Evolutionary conservation across 2,329 filamentous ascomycete species (phyloP), one percentile per base, ranked within the genome.

Genomic region (Metarhizium robertsii): DNA sequence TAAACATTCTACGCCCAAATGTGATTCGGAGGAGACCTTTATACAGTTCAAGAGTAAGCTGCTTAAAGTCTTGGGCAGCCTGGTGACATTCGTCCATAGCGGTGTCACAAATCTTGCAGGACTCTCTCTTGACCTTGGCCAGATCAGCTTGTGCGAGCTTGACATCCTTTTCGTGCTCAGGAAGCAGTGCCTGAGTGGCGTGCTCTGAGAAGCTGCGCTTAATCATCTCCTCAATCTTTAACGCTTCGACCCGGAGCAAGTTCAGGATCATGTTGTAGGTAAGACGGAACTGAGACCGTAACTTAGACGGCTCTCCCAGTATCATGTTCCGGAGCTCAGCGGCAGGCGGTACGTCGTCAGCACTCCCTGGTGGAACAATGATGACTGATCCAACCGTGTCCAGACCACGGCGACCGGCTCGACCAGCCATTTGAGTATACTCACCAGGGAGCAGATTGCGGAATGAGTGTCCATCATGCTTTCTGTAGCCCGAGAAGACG

Each of bases 201-300:
- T 99, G 94, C 70, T 99, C 94, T 53, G 92, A 96, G 77, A 99
- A 99, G 69, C 92, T 96, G 61, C 94, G 87, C 79, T 99, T 99
- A 76, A 99, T 99, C 94, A 99, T 99, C 72, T 99, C 94, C 69
- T 99, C 94, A 63, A 99, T 97, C 75, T 96, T 97, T 61, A 99
- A 74, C 2, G 94, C 94, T 70, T 99, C 94, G 2, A 99, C 94
- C 40, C 94, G 87, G 51, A 99, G 78, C 36, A 99, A 77, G 66
- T 97, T 99, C 34, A 99, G 76, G 58, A 99, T 99, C 94, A 99
- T 99, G 73, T 97, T 99, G 77, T 99, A 99, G 0, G 95, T 99
- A 50, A 99, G 78, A 58, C 94, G 84, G 77, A 99, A 99, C 67
- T 99, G 94, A 6, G 92, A 97, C 50, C 91, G 84, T 51, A 99